Evolutionary conservation across 208 protist genomes (phyloP), one percentile per base, ranked within the genome.

Genomic region (Trichomonas vaginalis): DNA sequence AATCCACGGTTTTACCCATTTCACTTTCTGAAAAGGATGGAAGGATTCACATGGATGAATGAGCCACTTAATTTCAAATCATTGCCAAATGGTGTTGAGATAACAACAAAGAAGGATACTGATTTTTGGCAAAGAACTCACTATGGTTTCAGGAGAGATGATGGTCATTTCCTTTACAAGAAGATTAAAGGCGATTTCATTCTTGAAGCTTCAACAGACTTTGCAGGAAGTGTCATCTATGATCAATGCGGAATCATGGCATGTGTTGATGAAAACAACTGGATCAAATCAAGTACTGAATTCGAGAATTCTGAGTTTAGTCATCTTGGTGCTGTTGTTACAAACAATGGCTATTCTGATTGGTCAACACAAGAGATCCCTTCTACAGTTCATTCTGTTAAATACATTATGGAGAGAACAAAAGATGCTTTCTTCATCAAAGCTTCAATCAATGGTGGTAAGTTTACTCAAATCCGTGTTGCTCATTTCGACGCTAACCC

Each of bases 111-210:
- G 42, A 37, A 90, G 10, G 1, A 46, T 10, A 48, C 82, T 10
- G 82, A 90, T n/a, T 90, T 48, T n/a, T 90, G 82, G 82, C 82
- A 90, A n/a, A 46, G 82, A 21, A 90, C 82, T 48, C 40, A 90
- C 32, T 46, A 48, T n/a, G 42, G 21, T n/a, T 90, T 90, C 32
- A 6, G 82, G 0, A 6, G 42, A n/a, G 82, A 90, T 48, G 42
- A 90, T 48, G 82, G 40, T 35, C 82, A 90, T 48, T 48, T 90
- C 10, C 23, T 90, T n/a, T 90, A 90, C 23, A 90, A 90, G 42
- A 46, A 48, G 17, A 48, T 90, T 17, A 46, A 46, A 35, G 82
- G 82, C 12, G 82, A 90, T n/a, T 90, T 90, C 23, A n/a, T 48
- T 14, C 8, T 90, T 35, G 17, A 27, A 9, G 82, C 82, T n/a